Conservation (phyloP, 23 red algal species). For the Gracilaria gracilis region DNA sequence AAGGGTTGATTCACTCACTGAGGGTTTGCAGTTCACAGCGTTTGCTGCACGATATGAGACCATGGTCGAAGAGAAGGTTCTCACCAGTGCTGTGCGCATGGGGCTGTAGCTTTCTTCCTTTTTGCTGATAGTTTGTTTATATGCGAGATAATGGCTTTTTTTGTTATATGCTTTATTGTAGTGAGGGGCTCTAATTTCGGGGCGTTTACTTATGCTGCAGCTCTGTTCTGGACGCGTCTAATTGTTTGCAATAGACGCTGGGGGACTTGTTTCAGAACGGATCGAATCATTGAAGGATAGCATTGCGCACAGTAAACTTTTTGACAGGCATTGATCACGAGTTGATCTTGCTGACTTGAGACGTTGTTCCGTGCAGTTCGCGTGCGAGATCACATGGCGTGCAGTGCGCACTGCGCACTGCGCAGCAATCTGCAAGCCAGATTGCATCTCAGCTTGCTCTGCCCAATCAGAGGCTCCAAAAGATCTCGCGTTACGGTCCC, state of each 20-base stretch:
- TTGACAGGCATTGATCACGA: too few relatives aligned
- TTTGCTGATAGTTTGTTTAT: background rate
- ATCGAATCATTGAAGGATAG: too few relatives aligned
- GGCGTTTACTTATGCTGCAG: background rate
- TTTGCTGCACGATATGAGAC: constrained; percentile 27
- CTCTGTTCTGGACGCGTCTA: too few relatives aligned
- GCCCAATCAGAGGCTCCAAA: background rate
- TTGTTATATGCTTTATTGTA: background rate
- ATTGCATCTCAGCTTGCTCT: background rate
- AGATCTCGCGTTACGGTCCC: background rate
- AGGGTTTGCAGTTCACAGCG: constrained; percentile 17
- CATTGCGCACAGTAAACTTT: too few relatives aligned
- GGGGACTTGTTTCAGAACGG: too few relatives aligned
- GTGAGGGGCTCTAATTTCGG: background rate
- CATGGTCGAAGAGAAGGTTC: background rate
- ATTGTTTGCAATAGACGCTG: too few relatives aligned
- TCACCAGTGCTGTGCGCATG: constrained; percentile 22
- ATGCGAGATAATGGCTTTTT: background rate
- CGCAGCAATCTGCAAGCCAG: too few relatives aligned
- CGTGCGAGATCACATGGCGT: too few relatives aligned
- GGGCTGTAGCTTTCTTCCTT: background rate
- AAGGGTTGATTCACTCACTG: background rate
- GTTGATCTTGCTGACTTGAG: too few relatives aligned
- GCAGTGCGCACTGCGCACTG: too few relatives aligned
- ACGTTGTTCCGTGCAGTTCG: too few relatives aligned